These are phyloP conservation scores for Marasmius oreades DNA, from an alignment of 1,284 basidiomycete genomes.

Conservation along the genomic window DNA sequence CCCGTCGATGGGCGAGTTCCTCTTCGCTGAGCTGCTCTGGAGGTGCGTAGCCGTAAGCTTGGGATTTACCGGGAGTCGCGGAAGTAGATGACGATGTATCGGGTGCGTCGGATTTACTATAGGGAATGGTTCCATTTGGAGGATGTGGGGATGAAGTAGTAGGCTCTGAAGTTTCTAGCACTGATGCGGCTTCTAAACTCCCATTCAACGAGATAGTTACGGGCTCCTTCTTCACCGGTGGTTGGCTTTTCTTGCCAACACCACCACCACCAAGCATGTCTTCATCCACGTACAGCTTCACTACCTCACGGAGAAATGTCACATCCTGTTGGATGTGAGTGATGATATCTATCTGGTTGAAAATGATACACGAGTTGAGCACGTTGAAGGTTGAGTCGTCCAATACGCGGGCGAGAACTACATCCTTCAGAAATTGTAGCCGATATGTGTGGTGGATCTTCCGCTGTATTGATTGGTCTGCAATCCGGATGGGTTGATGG, in stretches of 20 bases:
- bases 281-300: slow-evolving; percentile 73
- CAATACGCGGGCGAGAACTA: slow-evolving; percentile 90
- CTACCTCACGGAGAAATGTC: slow-evolving; percentile 74
- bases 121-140: slow-evolving; percentile 24
- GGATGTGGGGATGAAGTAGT: slow-evolving; percentile 20
- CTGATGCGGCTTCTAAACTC: neutral
- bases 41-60: slow-evolving; percentile 48
- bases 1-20: slow-evolving; percentile 55
- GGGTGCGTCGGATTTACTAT: slow-evolving; percentile 17
- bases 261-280: slow-evolving; percentile 44
- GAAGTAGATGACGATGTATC: neutral
- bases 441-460: slow-evolving; percentile 98
- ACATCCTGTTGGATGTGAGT: slow-evolving; percentile 82
- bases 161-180: slow-evolving; percentile 30
- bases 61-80: slow-evolving; percentile 11
- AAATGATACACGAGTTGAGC: slow-evolving; percentile 95
- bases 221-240: slow-evolving; percentile 6
- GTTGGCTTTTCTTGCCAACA: slow-evolving; percentile 24
- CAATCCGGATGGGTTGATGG: slow-evolving; percentile 82
- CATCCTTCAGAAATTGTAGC: slow-evolving; percentile 95
- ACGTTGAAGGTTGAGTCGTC: slow-evolving; percentile 98
- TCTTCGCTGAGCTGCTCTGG: slow-evolving; percentile 45
- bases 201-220: slow-evolving; percentile 2
- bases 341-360: slow-evolving; percentile 99
- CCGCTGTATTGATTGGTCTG: slow-evolving; percentile 66